Evolutionary conservation across 768 basidiomycete species (phyloP), one percentile per base, ranked within the genome.

Genomic region (Hygrophorus pudorinus): DNA sequence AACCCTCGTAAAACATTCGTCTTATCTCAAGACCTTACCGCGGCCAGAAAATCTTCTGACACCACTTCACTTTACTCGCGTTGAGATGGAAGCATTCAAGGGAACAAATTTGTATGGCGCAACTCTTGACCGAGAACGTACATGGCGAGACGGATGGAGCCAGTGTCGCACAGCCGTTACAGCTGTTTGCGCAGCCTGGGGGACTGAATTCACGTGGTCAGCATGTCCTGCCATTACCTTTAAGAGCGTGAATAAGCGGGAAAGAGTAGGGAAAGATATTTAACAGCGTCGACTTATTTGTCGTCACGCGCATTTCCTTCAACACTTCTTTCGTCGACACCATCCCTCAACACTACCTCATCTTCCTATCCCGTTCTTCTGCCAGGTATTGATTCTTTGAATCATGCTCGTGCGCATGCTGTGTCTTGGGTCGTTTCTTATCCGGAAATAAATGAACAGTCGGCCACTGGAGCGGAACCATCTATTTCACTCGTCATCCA

Each of bases 261-360:
- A 7, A 24, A 7, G 6, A 41, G 24, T 43, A 92, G 90, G 85
- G 73, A 81, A 18, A 57, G 62, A 18, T 93, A 86, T 58, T 65
- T 87, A 2, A 72, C 75, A 1, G 78, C 85, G 1, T 67, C 81
- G 5, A 90, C 85, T 0, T 80, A 87, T 56, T 65, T 90, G 30
- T 88, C 88, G 1, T 93, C 92, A 1, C 77, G 93, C 41, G 85
- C 90, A 0, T 97, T 96, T 55, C 88, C 92, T 0, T 96, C 92
- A 0, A 78, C 79, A 5, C 64, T 97, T 16, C 70, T 96, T 21
- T 78, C 78, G 4, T 55, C 59, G 14, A 69, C 53, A 0, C 77
- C 82, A 5, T 68, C 79, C 0, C 66, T 84, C 7, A 56, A 71
- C 24, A 59, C 70, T 10, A 68, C 71, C 0, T 60, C 72, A 0